Conservation (phyloP, 805 yeast species). For the Wickerhamomyces queroliae region DNA sequence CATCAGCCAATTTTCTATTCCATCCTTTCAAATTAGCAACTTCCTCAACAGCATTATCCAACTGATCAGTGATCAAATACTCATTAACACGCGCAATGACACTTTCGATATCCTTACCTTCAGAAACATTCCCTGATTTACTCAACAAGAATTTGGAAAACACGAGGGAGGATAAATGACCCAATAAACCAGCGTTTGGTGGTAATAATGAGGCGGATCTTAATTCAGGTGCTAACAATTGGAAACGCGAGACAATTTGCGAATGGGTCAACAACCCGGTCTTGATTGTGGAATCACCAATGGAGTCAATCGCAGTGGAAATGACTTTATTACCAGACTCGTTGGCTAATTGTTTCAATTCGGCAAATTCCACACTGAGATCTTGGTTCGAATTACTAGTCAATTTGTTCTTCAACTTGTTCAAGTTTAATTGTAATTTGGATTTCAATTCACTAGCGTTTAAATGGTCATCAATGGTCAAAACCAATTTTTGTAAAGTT, state of each 20-base stretch:
- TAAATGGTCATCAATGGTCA: slow-evolving; percentile 31
- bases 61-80: slow-evolving; percentile 65
- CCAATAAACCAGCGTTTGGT: slow-evolving; percentile 92
- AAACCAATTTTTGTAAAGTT: slow-evolving; percentile 49
- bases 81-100: slow-evolving; percentile 82
- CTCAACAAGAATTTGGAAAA: slow-evolving; percentile 72
- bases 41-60: slow-evolving; percentile 89
- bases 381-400: slow-evolving; percentile 32
- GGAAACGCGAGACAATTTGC: slow-evolving; percentile 32
- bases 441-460: slow-evolving; percentile 33
- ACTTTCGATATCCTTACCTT: slow-evolving; percentile 82
- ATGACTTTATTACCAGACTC: slow-evolving; percentile 42
- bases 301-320: slow-evolving; percentile 37
- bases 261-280: slow-evolving; percentile 48
- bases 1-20: slow-evolving; percentile 84
- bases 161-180: slow-evolving; percentile 75
- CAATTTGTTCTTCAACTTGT: slow-evolving; percentile 35
- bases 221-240: slow-evolving; percentile 74
- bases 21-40: slow-evolving; percentile 87
- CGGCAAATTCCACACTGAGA: slow-evolving; percentile 16
- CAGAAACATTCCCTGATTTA: slow-evolving; percentile 74
- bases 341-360: slow-evolving; percentile 27
- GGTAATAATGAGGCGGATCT: slow-evolving; percentile 87
- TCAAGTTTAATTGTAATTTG: slow-evolving; percentile 37
- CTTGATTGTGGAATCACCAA: slow-evolving; percentile 38